A percentile compares a stretch with the other conserved stretches of the same genome.
Evolutionary conservation across 306 rosid genomes (phyloP).

Genomic region (Cucurbita pepo): DNA sequence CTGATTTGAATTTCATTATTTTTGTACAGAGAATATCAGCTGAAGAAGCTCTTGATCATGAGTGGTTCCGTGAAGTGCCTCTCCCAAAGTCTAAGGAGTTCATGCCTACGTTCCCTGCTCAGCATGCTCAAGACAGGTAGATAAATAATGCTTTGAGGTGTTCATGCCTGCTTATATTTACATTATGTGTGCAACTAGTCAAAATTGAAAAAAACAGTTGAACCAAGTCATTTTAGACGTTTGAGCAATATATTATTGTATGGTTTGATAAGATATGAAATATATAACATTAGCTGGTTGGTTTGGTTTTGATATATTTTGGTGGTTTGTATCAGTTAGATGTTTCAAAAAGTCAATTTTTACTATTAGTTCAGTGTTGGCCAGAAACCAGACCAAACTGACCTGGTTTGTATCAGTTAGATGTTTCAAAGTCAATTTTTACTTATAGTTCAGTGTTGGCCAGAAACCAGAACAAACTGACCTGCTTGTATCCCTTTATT

Average conservation of each 20-base stretch:
- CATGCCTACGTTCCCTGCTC: conserved; percentile 28
- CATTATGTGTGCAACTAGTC: background rate
- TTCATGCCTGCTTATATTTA: background rate
- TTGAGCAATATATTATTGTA: background rate
- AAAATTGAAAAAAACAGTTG: background rate
- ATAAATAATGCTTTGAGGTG: background rate
- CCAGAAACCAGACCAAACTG: background rate
- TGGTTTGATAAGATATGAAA: background rate
- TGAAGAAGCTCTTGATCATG: conserved; percentile 67
- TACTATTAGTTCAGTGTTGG: background rate
- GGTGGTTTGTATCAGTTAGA: background rate
- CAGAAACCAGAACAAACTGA: background rate
- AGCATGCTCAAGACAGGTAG: conserved; percentile 37
- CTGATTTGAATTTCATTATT: background rate
- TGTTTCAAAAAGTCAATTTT: background rate
- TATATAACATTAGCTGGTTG: background rate
- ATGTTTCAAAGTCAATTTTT: background rate
- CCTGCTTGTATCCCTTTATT: background rate
- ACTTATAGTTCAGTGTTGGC: background rate
- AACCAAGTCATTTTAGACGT: background rate
- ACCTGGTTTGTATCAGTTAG: background rate
- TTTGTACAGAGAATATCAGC: conserved; percentile 62
- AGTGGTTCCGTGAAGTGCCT: conserved; percentile 71
- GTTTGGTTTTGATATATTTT: background rate
- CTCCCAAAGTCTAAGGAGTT: conserved; percentile 47